phyloP scores from a whole-genome alignment of 2,329 filamentous ascomycete genomes.

The Teratosphaeria epicoccoides region DNA sequence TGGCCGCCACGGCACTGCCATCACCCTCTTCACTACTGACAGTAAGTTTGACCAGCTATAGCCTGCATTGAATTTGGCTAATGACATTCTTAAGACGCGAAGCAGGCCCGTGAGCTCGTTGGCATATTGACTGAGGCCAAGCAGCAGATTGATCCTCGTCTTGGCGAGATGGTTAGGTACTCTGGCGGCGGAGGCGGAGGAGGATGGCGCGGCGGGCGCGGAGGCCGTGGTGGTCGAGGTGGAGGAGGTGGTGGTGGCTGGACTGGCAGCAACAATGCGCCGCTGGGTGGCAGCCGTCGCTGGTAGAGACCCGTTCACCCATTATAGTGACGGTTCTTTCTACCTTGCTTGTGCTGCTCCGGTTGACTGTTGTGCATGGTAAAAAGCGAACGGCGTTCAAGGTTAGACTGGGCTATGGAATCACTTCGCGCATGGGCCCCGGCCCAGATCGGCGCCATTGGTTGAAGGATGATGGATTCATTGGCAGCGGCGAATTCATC shows the following conservation, averaged over 20 bases:
- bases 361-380: background rate
- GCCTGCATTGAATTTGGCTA: constrained; percentile 14
- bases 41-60: constrained; percentile 54
- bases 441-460: background rate
- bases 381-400: background rate
- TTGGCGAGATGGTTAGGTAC: constrained; percentile 92
- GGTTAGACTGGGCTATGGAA: constrained; percentile 1
- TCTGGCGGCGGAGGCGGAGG: constrained; percentile 71
- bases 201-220: constrained; percentile 52
- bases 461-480: background rate
- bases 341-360: background rate
- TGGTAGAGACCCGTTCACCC: constrained; percentile 34
- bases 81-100: constrained; percentile 33
- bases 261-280: constrained; percentile 49
- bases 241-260: constrained; percentile 31
- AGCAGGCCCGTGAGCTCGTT: constrained; percentile 85
- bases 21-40: constrained; percentile 98
- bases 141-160: constrained; percentile 92
- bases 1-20: constrained; percentile 88
- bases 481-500: background rate
- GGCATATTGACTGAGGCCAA: constrained; percentile 89
- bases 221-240: constrained; percentile 47
- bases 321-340: background rate
- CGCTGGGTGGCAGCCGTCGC: constrained; percentile 46
- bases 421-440: background rate